Evolutionary conservation across 352 stramenopile genomes (phyloP).

Genomic region (Phytophthora pinifolia): DNA sequence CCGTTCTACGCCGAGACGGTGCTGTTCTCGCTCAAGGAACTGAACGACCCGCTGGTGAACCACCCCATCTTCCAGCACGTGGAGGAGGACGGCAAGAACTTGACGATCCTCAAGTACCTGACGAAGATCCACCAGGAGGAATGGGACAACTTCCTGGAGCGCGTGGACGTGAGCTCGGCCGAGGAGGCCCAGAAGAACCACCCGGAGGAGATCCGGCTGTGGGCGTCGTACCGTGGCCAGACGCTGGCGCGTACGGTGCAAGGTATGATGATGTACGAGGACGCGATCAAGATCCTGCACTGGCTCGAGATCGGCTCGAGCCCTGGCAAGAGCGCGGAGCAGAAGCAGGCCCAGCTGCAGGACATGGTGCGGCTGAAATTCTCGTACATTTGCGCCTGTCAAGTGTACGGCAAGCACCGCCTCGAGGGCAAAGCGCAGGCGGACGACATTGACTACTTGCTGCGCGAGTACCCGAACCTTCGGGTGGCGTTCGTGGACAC

Average conservation of each 20-base stretch:
- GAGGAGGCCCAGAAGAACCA: constrained; percentile 74
- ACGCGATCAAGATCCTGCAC: constrained; percentile 86
- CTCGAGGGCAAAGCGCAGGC: constrained; percentile 64
- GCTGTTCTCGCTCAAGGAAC: constrained; percentile 73
- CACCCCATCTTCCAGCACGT: constrained; percentile 86
- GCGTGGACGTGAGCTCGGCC: constrained; percentile 69
- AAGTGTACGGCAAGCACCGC: constrained; percentile 84
- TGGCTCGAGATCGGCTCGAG: constrained; percentile 84
- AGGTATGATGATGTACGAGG: constrained; percentile 89
- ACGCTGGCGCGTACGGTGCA: constrained; percentile 79
- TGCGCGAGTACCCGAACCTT: constrained; percentile 80
- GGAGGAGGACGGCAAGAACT: constrained; percentile 81
- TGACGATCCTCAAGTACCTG: constrained; percentile 87
- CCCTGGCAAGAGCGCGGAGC: constrained; percentile 57
- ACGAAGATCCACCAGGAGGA: constrained; percentile 84
- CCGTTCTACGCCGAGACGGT: constrained; percentile 85
- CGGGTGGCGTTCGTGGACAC: constrained; percentile 87
- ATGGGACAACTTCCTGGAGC: constrained; percentile 86
- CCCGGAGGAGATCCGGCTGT: constrained; percentile 76
- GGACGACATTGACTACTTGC: constrained; percentile 81
- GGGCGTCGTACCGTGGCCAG: constrained; percentile 81
- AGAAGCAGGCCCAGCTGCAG: constrained; percentile 79
- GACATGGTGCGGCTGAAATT: constrained; percentile 88
- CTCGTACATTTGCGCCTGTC: constrained; percentile 84
- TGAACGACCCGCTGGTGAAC: constrained; percentile 84